Base-by-base conservation (phyloP, 1,284 basidiomycete species). In the Chalciporus sp. region DNA sequence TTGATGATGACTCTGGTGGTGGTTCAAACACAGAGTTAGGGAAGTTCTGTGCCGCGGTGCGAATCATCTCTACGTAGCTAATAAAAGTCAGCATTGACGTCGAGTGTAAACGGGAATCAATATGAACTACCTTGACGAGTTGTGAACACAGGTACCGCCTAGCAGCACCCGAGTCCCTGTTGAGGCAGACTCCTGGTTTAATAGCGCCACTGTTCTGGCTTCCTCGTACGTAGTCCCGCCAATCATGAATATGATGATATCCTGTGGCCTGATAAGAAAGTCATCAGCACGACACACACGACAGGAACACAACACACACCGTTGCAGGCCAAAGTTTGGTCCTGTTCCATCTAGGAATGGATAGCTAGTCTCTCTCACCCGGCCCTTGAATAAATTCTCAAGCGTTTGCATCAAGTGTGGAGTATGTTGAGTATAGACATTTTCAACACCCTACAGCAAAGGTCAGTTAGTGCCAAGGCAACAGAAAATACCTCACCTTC, bases 381-480 rank as follows among this genome's bases (percentile, higher is more conserved):
- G 80, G 12, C 95, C 96, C 64, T 86, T 94, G 64, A 97, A 83
- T 2, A 99, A 74, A 52, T 91, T 82, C 67, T 99, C 97, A 19
- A 99, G 74, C 6, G 96, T 99, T 67, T 98, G 87, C 0, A 90
- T 86, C 3, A 99, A 77, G 71, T 97, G 95, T 9, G 97, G 97
- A 14, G 88, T 90, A 67, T 99, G 97, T 66, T 99, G 97, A 52
- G 95, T 99, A 69, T 98, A 99, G 8, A 99, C 96, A 66, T 99
- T 99, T 72, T 99, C 97, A 7, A 99, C 97, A 7, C 97, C 97
- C 90, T 94, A 53, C 3, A 42, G 28, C 17, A 40, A 19, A 33
- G 28, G 43, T 57, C 26, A 60, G 49, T 10, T 17, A 11, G 42
- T 35, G 46, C 20, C 27, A 3, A 27, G 35, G 45, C 12, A 29